phyloP scores from a whole-genome alignment of 495 filamentous ascomycete genomes.

The Hyphodiscus hymeniophilus region DNA sequence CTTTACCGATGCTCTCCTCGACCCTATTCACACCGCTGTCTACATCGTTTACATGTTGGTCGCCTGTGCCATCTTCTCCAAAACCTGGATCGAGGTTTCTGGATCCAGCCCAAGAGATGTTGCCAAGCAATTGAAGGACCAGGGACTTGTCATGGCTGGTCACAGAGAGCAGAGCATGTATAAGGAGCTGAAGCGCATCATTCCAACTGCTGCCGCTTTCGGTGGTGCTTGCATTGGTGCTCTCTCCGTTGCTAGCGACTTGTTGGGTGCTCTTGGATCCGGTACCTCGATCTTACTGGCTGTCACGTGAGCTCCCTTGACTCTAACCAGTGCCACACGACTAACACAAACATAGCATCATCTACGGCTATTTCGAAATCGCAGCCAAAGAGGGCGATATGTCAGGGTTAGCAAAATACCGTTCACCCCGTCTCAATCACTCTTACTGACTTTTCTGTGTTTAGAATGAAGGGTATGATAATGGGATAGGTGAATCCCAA shows the following conservation, averaged over 20 bases:
- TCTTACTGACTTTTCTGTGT: too few species aligned
- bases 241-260: slow-evolving; percentile 88
- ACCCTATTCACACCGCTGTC: slow-evolving; percentile 92
- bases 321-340: background rate
- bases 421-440: too few species aligned
- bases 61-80: slow-evolving; percentile 97
- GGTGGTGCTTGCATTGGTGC: slow-evolving; percentile 99
- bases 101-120: slow-evolving; percentile 96
- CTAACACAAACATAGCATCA: slow-evolving; percentile 58
- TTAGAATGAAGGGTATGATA: slow-evolving; percentile 72
- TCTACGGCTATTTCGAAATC: slow-evolving; percentile 98
- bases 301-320: slow-evolving; percentile 74
- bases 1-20: slow-evolving; percentile 91
- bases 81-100: slow-evolving; percentile 99
- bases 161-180: slow-evolving; percentile 99
- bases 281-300: slow-evolving; percentile 97
- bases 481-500: slow-evolving; percentile 37
- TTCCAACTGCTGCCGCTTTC: slow-evolving; percentile 95
- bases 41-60: slow-evolving; percentile 96
- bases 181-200: slow-evolving; percentile 98
- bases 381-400: slow-evolving; percentile 97
- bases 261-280: slow-evolving; percentile 91
- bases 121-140: slow-evolving; percentile 99
- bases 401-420: too few species aligned
- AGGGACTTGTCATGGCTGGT: slow-evolving; percentile 98